phyloP scores from a whole-genome alignment of 192 early-diverging fungal species.

The Entophlyctis helioformis region DNA sequence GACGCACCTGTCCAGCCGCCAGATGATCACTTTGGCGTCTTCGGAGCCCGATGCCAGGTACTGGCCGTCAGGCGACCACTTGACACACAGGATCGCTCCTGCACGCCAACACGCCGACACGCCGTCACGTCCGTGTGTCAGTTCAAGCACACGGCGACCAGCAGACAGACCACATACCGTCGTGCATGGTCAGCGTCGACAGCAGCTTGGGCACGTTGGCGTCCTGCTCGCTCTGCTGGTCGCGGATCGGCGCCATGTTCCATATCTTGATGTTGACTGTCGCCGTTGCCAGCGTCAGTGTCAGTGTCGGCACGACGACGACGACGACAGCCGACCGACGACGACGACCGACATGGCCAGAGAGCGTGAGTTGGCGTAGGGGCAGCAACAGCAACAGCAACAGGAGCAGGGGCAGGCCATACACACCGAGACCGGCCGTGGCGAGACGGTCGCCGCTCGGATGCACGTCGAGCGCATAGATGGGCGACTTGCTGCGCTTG shows the following conservation, averaged over 20 bases:
- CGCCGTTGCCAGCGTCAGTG: no score
- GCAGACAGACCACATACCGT: no score
- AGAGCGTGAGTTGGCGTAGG: background rate
- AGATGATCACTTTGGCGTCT: slow-evolving; percentile 85
- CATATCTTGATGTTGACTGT: slow-evolving; percentile 79
- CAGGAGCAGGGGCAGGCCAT: background rate
- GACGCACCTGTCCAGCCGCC: slow-evolving; percentile 58
- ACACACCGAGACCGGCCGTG: slow-evolving; percentile 67
- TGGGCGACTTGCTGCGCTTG: no score
- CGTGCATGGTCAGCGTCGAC: slow-evolving; percentile 72
- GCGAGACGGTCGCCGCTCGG: slow-evolving; percentile 69
- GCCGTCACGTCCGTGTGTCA: no score
- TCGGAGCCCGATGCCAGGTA: slow-evolving; percentile 86
- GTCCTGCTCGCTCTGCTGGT: slow-evolving; percentile 34
- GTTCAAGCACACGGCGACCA: no score
- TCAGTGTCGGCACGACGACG: slow-evolving; percentile 48
- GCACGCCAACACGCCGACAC: background rate
- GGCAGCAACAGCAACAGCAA: background rate
- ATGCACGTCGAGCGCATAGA: slow-evolving; percentile 84
- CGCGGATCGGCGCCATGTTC: slow-evolving; percentile 56
- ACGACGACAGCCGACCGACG: background rate
- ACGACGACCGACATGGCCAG: background rate
- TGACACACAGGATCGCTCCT: slow-evolving; percentile 78
- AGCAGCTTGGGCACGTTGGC: slow-evolving; percentile 47
- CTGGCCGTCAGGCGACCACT: slow-evolving; percentile 62